Percentiles rank a stretch among this genome's conserved stretches.
phyloP scores from a whole-genome alignment of 495 filamentous ascomycete genomes.

The Aspergillus cristatus region DNA sequence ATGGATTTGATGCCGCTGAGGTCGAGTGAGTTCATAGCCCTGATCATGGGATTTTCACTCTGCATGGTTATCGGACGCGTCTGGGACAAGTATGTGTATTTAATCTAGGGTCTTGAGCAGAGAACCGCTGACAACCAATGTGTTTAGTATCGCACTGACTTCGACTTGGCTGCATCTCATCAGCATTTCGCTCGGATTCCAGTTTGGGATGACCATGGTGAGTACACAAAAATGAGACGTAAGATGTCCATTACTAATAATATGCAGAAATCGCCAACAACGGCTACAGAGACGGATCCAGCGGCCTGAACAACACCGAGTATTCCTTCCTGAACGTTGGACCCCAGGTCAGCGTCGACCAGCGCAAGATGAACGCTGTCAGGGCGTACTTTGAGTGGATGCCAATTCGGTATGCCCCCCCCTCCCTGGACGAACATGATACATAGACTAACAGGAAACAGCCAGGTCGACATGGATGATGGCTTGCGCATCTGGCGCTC shows the following conservation, averaged over 20 bases:
- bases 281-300: constrained; percentile 44
- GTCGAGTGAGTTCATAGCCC: no score
- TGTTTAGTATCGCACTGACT: no score
- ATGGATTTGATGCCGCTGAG: no score
- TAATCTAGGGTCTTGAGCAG: no score
- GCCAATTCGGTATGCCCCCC: constrained; percentile 21
- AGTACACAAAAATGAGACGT: no score
- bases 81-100: no score
- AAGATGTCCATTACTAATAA: constrained; percentile 1
- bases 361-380: constrained; percentile 61
- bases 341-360: constrained; percentile 47
- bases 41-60: no score
- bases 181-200: constrained; percentile 57
- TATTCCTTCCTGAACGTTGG: constrained; percentile 50
- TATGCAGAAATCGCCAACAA: constrained; percentile 56
- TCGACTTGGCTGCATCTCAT: constrained; percentile 48
- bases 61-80: no score
- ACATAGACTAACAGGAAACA: neutral
- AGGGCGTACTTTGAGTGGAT: constrained; percentile 68
- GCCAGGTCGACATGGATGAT: constrained; percentile 51
- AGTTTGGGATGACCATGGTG: constrained; percentile 62
- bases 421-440: neutral
- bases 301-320: constrained; percentile 50
- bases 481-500: no score
- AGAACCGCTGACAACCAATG: no score